Evolutionary conservation across 2,329 filamentous ascomycete genomes (phyloP).

Genomic region (Chaetomium globosum): DNA sequence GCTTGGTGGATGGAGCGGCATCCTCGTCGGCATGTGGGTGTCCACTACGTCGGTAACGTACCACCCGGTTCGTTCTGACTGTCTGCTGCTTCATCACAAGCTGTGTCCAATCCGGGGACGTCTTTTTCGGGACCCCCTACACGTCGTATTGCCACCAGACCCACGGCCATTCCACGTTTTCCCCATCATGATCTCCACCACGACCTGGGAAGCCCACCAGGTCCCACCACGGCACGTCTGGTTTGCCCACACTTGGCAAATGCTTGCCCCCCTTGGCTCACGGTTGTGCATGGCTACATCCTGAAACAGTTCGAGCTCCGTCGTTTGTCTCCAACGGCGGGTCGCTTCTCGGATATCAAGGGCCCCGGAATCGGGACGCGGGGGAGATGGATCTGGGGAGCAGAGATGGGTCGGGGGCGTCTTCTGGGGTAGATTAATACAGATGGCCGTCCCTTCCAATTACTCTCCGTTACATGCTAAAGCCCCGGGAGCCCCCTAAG

Average conservation of each 20-base stretch:
- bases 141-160: conserved; percentile 2
- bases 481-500: not conserved
- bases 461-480: too few species aligned
- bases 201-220: not conserved
- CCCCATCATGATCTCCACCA: not conserved
- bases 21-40: not conserved
- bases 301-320: not conserved
- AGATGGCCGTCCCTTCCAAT: not conserved
- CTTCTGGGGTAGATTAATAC: not conserved
- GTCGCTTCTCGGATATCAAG: not conserved
- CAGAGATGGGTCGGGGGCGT: conserved; percentile 8
- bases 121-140: not conserved
- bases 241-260: conserved; percentile 12
- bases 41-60: not conserved
- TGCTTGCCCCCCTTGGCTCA: conserved; percentile 12
- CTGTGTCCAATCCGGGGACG: not conserved
- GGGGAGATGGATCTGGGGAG: conserved; percentile 13
- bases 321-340: not conserved
- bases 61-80: not conserved
- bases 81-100: not conserved
- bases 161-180: not conserved
- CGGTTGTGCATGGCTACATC: not conserved
- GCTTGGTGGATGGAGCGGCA: not conserved
- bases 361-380: not conserved
- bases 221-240: conserved; percentile 17